Percentiles rank a stretch among this genome's conserved stretches.
Conservation (phyloP, 2,329 filamentous ascomycete genomes). For the Ophiostoma montium region DNA sequence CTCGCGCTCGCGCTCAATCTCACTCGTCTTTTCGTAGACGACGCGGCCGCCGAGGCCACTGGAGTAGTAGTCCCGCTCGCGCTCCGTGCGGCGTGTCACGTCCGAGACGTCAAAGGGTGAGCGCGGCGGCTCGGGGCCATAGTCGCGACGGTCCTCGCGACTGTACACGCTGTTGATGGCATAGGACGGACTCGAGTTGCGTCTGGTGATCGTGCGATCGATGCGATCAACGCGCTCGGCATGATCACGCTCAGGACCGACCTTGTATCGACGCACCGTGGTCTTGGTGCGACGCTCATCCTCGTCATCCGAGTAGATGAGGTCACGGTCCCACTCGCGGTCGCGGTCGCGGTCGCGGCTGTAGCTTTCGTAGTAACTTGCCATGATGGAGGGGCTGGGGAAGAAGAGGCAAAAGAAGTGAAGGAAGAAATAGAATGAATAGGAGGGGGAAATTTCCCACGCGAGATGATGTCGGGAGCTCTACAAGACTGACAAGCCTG, state of each 20-base stretch:
- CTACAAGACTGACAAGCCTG: no score
- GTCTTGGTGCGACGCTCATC: conserved; percentile 25
- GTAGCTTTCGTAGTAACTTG: conserved; percentile 10
- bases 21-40: conserved; percentile 31
- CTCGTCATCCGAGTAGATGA: conserved; percentile 22
- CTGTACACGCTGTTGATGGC: conserved; percentile 27
- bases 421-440: background rate
- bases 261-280: conserved; percentile 40
- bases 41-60: conserved; percentile 16
- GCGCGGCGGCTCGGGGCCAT: conserved; percentile 34
- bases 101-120: conserved; percentile 32
- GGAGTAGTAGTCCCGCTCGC: conserved; percentile 13
- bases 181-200: conserved; percentile 12
- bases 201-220: conserved; percentile 15
- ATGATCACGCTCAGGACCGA: conserved; percentile 26
- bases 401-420: background rate
- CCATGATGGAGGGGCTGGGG: background rate
- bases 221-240: conserved; percentile 23
- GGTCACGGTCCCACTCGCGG: background rate
- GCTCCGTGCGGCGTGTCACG: conserved; percentile 16
- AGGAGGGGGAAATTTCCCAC: no score
- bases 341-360: conserved; percentile 3
- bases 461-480: no score
- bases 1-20: conserved; percentile 27
- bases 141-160: conserved; percentile 27